phyloP scores from a whole-genome alignment of 2,329 filamentous ascomycete genomes.

The Cladophialophora yegresii region DNA sequence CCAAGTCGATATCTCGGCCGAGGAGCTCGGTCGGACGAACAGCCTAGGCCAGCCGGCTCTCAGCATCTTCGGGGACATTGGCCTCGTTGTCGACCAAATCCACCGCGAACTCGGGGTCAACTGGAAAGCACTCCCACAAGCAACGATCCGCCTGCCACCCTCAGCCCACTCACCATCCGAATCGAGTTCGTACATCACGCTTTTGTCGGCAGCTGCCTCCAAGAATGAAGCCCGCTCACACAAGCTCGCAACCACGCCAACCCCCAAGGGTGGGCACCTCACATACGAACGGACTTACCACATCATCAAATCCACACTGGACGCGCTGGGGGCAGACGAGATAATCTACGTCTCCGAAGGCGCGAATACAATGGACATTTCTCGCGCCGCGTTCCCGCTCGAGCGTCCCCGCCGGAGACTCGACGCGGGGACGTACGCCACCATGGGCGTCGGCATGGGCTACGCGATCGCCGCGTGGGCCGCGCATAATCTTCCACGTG shows the following conservation, averaged over 20 bases:
- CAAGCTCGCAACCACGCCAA: slow-evolving; percentile 46
- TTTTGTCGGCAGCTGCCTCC: slow-evolving; percentile 39
- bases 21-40: slow-evolving; percentile 57
- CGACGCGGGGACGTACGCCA: slow-evolving; percentile 61
- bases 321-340: slow-evolving; percentile 49
- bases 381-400: slow-evolving; percentile 57
- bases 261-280: slow-evolving; percentile 44
- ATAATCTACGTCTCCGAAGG: slow-evolving; percentile 61
- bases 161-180: slow-evolving; percentile 36
- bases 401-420: slow-evolving; percentile 58
- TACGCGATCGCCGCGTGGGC: slow-evolving; percentile 60
- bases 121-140: slow-evolving; percentile 48
- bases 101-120: slow-evolving; percentile 42
- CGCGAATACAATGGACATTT: slow-evolving; percentile 64
- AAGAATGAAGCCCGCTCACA: slow-evolving; percentile 50
- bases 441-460: slow-evolving; percentile 61
- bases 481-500: slow-evolving; percentile 53
- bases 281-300: slow-evolving; percentile 56
- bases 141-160: slow-evolving; percentile 33
- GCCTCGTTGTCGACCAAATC: slow-evolving; percentile 53
- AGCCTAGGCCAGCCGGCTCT: slow-evolving; percentile 48
- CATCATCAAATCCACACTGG: slow-evolving; percentile 54
- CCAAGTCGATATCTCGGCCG: slow-evolving; percentile 57
- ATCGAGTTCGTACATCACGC: slow-evolving; percentile 27
- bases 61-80: slow-evolving; percentile 56